These are phyloP conservation scores for Starmerella bacillaris DNA, from an alignment of 805 yeast genomes.

Conservation along the genomic window DNA sequence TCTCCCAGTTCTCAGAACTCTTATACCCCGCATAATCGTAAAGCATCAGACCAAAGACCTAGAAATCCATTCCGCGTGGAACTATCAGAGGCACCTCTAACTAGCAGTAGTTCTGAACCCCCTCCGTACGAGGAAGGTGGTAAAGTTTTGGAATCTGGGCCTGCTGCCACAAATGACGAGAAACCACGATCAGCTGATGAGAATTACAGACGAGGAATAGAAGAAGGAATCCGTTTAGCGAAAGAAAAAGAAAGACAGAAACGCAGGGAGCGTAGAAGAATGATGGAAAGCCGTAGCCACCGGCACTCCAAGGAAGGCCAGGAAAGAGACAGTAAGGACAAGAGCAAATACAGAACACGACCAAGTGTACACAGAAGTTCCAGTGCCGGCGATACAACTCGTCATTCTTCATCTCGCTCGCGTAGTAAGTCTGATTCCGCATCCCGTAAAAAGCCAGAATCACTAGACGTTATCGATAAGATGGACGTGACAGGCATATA, in stretches of 20 bases:
- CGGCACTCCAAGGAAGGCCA: no score
- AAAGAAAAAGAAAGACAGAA: constrained; percentile 14
- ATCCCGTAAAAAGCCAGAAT: constrained; percentile 2
- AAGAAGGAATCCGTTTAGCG: constrained; percentile 16
- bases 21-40: no score
- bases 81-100: constrained; percentile 1
- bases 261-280: constrained; percentile 13
- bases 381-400: background rate
- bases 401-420: constrained; percentile 6
- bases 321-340: background rate
- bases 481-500: constrained; percentile 89
- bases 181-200: constrained; percentile 12
- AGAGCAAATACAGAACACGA: background rate
- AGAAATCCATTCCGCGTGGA: constrained; percentile 10
- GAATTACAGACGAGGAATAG: constrained; percentile 14
- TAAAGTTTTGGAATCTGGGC: background rate
- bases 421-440: constrained; percentile 16
- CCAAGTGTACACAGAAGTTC: background rate
- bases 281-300: background rate
- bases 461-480: constrained; percentile 75
- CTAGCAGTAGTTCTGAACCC: background rate
- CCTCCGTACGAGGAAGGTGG: background rate
- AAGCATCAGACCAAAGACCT: background rate
- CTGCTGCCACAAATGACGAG: constrained; percentile 10
- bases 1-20: background rate